Base-by-base conservation (phyloP, 2,329 filamentous ascomycete species). In the Cladosporium sp. region DNA sequence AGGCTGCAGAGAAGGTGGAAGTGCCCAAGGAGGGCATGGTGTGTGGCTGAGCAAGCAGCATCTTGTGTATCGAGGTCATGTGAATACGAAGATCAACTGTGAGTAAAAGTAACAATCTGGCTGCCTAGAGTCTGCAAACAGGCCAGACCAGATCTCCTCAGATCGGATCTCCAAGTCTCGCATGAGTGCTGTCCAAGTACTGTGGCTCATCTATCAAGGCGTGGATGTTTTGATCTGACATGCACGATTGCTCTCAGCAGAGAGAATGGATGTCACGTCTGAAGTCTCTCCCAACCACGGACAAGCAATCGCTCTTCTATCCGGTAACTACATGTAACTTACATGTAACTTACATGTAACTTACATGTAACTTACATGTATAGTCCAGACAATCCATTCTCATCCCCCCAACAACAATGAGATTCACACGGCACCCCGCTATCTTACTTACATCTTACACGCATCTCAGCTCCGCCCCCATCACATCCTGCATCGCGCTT, bases 21-120 rank as follows among this genome's bases (percentile, higher is more conserved):
- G 74, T 79, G 67, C 79, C 78, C n/a, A 79, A 75, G 67, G 79
- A 81, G 64, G 80, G 80, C 2, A 67, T 82, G 66, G 79, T 82
- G 10, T 81, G 78, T 72, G 79, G 79, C 11, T 82, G 68, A 69
- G 25, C 32, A 30, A 32, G 51, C 36, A 43, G 36, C 36, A 10
- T 43, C 18, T 26, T 14, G 3, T 51, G 14, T 16, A 18, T 23
- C 23, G 11, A 51, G 21, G 26, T 51, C 21, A 26, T 26, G 48
- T 51, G 48, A 10, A 51, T 51, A 26, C 48, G 48, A 51, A 51
- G 4, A 51, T n/a, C 21, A n/a, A 25, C 13, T 51, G 48, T 43
- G 36, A 43, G 18, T 39, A 39, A n/a, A 43, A n/a, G 18, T 43
- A 16, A 36, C 16, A 43, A n/a, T n/a, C 10, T 43, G 36, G 18